Evolutionary conservation across 2,329 filamentous ascomycete species (phyloP).

Genomic region (Aspergillus hiratsukae): DNA sequence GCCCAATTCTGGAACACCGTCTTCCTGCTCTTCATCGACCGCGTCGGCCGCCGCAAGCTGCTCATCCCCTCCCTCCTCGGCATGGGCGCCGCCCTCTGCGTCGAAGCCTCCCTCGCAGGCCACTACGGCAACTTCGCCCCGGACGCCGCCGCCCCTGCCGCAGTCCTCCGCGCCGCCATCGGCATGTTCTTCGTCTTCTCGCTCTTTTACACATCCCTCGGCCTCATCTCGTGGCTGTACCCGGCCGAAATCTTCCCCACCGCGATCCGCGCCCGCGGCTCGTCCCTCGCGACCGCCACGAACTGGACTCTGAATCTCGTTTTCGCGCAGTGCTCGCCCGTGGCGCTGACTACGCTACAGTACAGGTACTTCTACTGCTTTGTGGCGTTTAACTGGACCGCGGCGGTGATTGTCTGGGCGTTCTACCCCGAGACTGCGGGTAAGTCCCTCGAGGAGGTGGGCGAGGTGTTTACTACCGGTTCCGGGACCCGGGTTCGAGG

Average conservation of each 20-base stretch:
- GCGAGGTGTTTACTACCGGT: slow-evolving; percentile 20
- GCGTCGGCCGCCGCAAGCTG: slow-evolving; percentile 46
- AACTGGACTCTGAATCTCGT: slow-evolving; percentile 47
- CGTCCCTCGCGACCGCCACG: slow-evolving; percentile 42
- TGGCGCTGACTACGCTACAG: slow-evolving; percentile 39
- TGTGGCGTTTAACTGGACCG: slow-evolving; percentile 46
- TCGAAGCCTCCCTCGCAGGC: slow-evolving; percentile 39
- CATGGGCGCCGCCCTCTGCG: slow-evolving; percentile 37
- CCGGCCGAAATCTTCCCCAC: slow-evolving; percentile 46
- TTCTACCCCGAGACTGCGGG: slow-evolving; percentile 32
- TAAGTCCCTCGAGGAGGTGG: slow-evolving; percentile 28
- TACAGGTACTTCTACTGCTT: slow-evolving; percentile 51
- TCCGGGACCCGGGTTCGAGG: background rate
- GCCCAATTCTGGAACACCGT: slow-evolving; percentile 47
- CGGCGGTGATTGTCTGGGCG: slow-evolving; percentile 31
- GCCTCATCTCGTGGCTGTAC: slow-evolving; percentile 47
- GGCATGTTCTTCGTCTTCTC: slow-evolving; percentile 47
- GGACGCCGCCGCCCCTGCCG: slow-evolving; percentile 18
- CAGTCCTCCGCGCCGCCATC: slow-evolving; percentile 41
- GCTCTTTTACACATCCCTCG: slow-evolving; percentile 42
- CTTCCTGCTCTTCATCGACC: slow-evolving; percentile 45
- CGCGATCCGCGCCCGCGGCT: slow-evolving; percentile 40
- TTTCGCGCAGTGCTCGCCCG: slow-evolving; percentile 48
- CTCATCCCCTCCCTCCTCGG: slow-evolving; percentile 44
- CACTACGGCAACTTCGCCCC: slow-evolving; percentile 28